A percentile compares a stretch with the other conserved stretches of the same genome.
Evolutionary conservation across 495 filamentous ascomycete species (phyloP).

Genomic region (Lasiosphaeria ovina): DNA sequence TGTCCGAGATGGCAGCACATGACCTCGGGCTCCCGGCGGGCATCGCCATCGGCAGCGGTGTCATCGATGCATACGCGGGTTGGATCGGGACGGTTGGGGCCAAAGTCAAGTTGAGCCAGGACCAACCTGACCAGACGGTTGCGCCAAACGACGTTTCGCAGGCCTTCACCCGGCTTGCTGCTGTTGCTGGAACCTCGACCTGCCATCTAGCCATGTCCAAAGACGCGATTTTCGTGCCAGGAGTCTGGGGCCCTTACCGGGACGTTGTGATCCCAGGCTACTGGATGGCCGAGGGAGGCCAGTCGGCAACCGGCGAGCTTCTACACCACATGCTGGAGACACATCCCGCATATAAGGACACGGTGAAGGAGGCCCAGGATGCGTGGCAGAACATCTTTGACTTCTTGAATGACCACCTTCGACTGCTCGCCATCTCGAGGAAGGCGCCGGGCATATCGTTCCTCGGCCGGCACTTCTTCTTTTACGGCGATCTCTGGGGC

Average conservation of each 20-base stretch:
- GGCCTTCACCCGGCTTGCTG: constrained; percentile 89
- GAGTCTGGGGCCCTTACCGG: constrained; percentile 95
- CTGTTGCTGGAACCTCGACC: constrained; percentile 95
- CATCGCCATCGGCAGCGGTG: constrained; percentile 89
- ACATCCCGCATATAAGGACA: constrained; percentile 81
- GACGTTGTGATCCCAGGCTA: constrained; percentile 87
- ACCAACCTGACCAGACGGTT: constrained; percentile 57
- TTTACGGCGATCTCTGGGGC: constrained; percentile 98
- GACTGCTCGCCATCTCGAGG: constrained; percentile 63
- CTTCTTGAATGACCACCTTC: constrained; percentile 86
- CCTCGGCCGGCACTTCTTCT: constrained; percentile 89
- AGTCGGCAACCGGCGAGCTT: constrained; percentile 91
- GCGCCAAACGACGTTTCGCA: constrained; percentile 78
- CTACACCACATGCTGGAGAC: constrained; percentile 92
- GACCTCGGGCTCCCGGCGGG: constrained; percentile 85
- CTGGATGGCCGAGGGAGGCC: constrained; percentile 97
- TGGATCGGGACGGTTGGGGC: constrained; percentile 99
- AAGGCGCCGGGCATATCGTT: constrained; percentile 76
- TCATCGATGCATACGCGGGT: constrained; percentile 97
- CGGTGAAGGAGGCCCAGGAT: constrained; percentile 69
- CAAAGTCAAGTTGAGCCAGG: constrained; percentile 68
- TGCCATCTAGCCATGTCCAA: constrained; percentile 96
- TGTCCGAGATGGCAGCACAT: constrained; percentile 77
- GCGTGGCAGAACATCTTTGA: constrained; percentile 86
- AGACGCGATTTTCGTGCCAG: constrained; percentile 84